These are phyloP conservation scores for Mycena sanguinolenta DNA, from an alignment of 768 basidiomycete genomes.

Conservation along the genomic window DNA sequence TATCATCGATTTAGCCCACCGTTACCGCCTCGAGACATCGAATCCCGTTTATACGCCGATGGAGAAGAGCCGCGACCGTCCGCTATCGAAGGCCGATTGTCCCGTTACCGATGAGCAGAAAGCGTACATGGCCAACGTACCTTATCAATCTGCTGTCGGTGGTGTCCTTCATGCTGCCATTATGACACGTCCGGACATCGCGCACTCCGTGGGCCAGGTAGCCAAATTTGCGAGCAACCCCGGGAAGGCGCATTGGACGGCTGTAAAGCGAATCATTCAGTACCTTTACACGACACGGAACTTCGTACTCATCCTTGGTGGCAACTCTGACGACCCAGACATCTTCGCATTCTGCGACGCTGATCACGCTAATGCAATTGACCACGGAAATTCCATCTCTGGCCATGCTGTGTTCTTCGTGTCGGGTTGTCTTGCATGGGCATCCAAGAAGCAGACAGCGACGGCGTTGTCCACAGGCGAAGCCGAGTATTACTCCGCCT, in stretches of 20 bases:
- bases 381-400: no score
- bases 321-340: not conserved
- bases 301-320: not conserved
- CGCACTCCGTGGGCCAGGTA: no score
- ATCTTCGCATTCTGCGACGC: not conserved
- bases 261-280: not conserved
- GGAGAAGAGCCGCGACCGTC: no score
- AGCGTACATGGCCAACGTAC: not conserved
- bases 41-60: not conserved
- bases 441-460: not conserved
- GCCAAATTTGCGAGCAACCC: not conserved
- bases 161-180: not conserved
- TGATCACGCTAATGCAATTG: no score
- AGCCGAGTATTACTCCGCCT: not conserved
- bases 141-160: not conserved
- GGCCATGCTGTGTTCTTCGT: no score
- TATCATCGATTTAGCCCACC: not conserved
- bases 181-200: no score
- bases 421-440: no score
- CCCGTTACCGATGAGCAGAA: not conserved
- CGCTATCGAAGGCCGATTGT: not conserved
- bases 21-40: not conserved
- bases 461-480: constrained; percentile 1
- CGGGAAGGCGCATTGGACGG: not conserved
- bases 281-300: constrained; percentile 1